Base-by-base conservation (phyloP, 352 stramenopile species). In the Phytophthora palmivora region DNA sequence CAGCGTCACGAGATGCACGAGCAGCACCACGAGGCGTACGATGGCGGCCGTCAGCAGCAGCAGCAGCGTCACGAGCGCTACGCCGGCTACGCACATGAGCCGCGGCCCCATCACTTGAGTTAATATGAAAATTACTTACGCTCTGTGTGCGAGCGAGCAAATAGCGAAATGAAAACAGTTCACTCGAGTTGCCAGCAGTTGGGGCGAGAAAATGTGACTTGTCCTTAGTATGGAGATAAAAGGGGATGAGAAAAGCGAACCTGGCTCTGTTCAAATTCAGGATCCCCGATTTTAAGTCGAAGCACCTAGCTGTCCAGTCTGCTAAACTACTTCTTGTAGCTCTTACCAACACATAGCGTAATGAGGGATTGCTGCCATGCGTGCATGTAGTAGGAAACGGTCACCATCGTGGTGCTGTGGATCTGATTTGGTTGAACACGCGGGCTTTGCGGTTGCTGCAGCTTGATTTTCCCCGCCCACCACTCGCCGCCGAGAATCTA, bases 1-100 rank as follows among this genome's bases (percentile, higher is more conserved):
- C 46, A 55, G 33, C 8, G 67, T 65, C 41, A 75, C 61, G 21
- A 75, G 44, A 24, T 63, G 50, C 22, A 75, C 50, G 11, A 75
- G 51, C 2, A 72, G 42, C 51, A 65, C 2, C 1, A 41, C 15
- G 26, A 75, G 36, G 4, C 62, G 62, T 14, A 67, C 1, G 19
- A 62, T 50, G 16, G 62, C 45, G 6, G 52, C 50, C 12, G 50
- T 64, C n/a, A 62, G 18, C 18, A 68, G 41, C 36, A 72, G 22
- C 19, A 75, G 38, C 48, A 71, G 39, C 50, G 46, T 42, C 33
- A 41, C 55, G 1, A 62, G n/a, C n/a, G 46, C 56, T 14, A 45
- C 49, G 19, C 67, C 55, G 16, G 34, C 60, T 16, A 54, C 45
- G 39, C 48, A 67, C 49, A 67, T 38, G 44, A 67, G 26, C 15